A percentile compares a stretch with the other conserved stretches of the same genome.
phyloP scores from a whole-genome alignment of 768 basidiomycete species.

The Leccinum longicurvipes region DNA sequence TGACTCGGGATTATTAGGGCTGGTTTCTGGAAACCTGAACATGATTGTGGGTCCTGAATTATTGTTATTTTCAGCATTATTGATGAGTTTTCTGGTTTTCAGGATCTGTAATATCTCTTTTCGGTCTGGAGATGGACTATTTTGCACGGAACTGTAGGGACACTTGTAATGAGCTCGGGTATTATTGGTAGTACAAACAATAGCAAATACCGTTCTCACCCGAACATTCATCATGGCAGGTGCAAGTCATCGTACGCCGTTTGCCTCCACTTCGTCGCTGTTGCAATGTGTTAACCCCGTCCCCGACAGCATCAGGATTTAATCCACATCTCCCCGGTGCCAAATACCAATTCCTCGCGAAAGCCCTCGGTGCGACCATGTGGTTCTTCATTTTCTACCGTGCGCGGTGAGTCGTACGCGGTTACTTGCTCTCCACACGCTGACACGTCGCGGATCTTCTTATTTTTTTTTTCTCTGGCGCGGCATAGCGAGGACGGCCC shows the following conservation, averaged over 20 bases:
- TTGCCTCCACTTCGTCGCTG: neutral
- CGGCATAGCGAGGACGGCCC: slow-evolving; percentile 65
- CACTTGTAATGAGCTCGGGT: neutral
- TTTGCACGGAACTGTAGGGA: neutral
- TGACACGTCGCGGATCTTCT: neutral
- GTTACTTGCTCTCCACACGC: neutral
- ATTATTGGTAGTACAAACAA: slow-evolving; percentile 17
- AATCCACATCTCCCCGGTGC: slow-evolving; percentile 83
- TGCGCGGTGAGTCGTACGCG: slow-evolving; percentile 62
- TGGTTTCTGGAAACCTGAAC: slow-evolving; percentile 81
- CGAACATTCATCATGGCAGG: slow-evolving; percentile 33
- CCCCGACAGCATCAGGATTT: slow-evolving; percentile 64
- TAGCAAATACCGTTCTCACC: slow-evolving; percentile 21
- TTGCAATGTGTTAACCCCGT: slow-evolving; percentile 1
- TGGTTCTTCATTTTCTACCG: slow-evolving; percentile 99
- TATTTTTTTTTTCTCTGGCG: slow-evolving; percentile 1
- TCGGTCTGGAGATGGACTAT: neutral
- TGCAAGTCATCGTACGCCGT: slow-evolving; percentile 26
- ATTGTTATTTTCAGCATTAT: neutral
- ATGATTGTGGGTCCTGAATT: slow-evolving; percentile 51
- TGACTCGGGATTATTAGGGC: slow-evolving; percentile 35
- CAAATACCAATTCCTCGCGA: slow-evolving; percentile 74
- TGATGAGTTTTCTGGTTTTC: neutral
- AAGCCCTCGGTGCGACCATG: slow-evolving; percentile 88
- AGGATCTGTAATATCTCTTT: slow-evolving; percentile 7